Evolutionary conservation across 768 basidiomycete species (phyloP), one percentile per base, ranked within the genome.

Genomic region (Rhodosporidiobolus odoratus): DNA sequence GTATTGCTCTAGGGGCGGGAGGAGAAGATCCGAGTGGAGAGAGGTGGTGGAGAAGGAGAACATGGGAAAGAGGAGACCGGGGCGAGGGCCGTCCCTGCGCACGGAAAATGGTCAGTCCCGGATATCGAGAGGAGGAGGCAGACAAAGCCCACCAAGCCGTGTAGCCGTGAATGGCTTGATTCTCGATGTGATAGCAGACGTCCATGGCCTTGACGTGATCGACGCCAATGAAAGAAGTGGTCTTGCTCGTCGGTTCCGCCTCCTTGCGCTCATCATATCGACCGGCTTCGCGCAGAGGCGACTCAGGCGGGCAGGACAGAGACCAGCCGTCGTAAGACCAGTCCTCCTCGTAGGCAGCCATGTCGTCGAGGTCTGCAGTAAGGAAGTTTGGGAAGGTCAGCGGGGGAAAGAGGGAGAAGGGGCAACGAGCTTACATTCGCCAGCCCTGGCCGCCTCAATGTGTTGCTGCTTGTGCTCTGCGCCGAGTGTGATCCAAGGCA

Each of bases 141-240:
- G 16, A 17, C 9, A 10, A 41, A 32, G 47, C 13, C 25, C 16
- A 67, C 77, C 77, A 78, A 7, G 77, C 62, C 17, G 79, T 78
- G 58, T 78, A 75, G 19, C 81, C 76, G 53, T 77, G 77, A n/a
- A 76, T 54, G 37, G 62, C 61, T 45, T 75, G 76, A 34, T 71
- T 72, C 34, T 78, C 76, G 6, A 80, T 80, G 62, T 80, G 77
- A 0, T 62, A 23, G 75, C 81, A 81, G 16, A 81, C 62, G 69
- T 81, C 79, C 78, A 79, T 80, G 30, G 77, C 58, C 4, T 43
- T 54, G 19, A 61, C 17, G 56, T 80, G 79, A 60, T 78, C 68
- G 23, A 75, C 41, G 40, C 80, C 77, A 69, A 81, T 79, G 47
- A 71, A 75, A n/a, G n/a, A n/a, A 56, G 74, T 75, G 21, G 47